Conservation (phyloP, 352 stramenopile species). For the Globisporangium nodosum region DNA sequence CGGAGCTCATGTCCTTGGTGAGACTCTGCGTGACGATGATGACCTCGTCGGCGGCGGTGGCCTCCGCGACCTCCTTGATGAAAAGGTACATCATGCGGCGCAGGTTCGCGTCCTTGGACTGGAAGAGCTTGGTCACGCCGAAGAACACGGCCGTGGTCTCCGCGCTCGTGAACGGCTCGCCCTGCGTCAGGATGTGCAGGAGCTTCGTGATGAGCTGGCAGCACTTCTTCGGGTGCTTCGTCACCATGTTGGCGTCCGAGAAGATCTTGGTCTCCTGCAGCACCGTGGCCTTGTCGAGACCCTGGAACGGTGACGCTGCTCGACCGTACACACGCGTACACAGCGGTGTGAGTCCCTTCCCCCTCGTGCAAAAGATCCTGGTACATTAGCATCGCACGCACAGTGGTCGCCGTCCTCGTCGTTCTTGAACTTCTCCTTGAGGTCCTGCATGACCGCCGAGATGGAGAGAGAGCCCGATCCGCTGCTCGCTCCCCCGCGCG, state of each 20-base stretch:
- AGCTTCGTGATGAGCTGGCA: constrained; percentile 99
- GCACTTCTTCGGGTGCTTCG: constrained; percentile 96
- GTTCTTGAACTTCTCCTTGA: constrained; percentile 99
- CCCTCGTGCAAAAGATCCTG: not conserved
- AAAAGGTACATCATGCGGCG: constrained; percentile 99
- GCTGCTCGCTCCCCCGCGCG: constrained; percentile 14
- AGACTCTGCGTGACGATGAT: constrained; percentile 99
- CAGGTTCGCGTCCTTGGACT: constrained; percentile 96
- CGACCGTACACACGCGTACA: not conserved
- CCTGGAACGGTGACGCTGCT: constrained; percentile 89
- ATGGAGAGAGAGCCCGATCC: constrained; percentile 33
- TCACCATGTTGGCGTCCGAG: constrained; percentile 96
- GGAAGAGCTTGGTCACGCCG: constrained; percentile 99
- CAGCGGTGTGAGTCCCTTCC: not conserved
- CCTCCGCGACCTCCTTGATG: constrained; percentile 97
- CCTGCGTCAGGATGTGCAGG: constrained; percentile 97
- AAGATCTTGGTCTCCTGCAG: constrained; percentile 99
- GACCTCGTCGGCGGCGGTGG: constrained; percentile 90
- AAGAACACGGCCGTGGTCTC: constrained; percentile 99
- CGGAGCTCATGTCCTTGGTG: constrained; percentile 99
- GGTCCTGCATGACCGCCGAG: constrained; percentile 90
- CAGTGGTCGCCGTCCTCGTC: constrained; percentile 91
- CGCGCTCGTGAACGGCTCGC: constrained; percentile 93
- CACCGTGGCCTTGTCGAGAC: constrained; percentile 94
- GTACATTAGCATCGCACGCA: constrained; percentile 17